A percentile compares a stretch with the other conserved stretches of the same genome.
phyloP scores from a whole-genome alignment of 345 rosid genomes.

The Populus nigra region DNA sequence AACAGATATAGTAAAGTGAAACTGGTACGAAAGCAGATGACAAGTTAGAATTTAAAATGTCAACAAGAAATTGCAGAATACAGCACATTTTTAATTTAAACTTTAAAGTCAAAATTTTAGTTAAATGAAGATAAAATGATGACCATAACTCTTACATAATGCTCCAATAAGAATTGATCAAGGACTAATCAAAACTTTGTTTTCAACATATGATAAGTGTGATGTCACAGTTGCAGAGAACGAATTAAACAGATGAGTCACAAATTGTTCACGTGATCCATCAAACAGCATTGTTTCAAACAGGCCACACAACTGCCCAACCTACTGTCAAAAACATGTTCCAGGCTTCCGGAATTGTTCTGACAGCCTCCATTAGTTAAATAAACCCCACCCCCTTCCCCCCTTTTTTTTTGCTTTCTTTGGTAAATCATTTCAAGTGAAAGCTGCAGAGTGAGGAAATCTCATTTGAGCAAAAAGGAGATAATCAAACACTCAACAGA shows the following conservation, averaged over 20 bases:
- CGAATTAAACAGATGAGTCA: neutral
- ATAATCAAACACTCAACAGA: too few relatives aligned
- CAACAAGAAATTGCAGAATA: neutral
- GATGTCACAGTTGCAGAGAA: neutral
- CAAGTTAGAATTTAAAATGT: neutral
- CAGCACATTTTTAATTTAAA: neutral
- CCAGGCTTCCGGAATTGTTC: neutral
- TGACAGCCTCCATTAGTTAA: neutral
- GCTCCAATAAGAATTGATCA: neutral
- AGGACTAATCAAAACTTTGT: neutral
- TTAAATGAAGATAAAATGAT: neutral
- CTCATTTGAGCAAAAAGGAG: too few relatives aligned
- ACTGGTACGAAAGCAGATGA: neutral
- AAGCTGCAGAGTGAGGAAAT: too few relatives aligned
- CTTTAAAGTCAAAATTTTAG: neutral
- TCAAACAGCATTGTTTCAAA: neutral
- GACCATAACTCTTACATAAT: neutral
- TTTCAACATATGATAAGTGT: neutral
- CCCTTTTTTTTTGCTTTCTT: too few relatives aligned
- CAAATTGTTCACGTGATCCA: neutral
- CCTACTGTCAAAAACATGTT: neutral
- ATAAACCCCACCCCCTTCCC: neutral
- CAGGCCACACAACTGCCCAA: neutral
- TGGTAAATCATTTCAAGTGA: too few relatives aligned
- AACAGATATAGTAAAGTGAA: neutral